These are phyloP conservation scores for Nakaseomyces delphensis DNA, from an alignment of 1,139 yeast species.

Conservation along the genomic window DNA sequence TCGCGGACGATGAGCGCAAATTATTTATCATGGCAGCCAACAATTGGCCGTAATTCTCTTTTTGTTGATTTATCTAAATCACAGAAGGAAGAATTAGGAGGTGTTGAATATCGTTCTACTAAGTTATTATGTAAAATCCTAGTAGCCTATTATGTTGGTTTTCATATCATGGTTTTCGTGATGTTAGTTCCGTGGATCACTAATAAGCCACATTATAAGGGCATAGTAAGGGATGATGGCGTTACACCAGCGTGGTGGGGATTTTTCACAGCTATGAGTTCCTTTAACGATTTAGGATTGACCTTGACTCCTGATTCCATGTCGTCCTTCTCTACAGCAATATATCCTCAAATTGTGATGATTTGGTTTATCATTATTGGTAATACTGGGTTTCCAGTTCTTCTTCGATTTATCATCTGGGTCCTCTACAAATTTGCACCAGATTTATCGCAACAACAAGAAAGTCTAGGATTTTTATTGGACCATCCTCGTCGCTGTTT, in stretches of 20 bases:
- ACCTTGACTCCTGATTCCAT: slow-evolving; percentile 76
- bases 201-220: slow-evolving; percentile 36
- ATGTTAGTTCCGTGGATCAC: slow-evolving; percentile 62
- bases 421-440: slow-evolving; percentile 56
- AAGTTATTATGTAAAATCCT: slow-evolving; percentile 66
- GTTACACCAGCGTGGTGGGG: slow-evolving; percentile 87
- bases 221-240: slow-evolving; percentile 44
- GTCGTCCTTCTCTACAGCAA: slow-evolving; percentile 51
- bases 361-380: slow-evolving; percentile 76
- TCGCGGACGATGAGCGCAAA: slow-evolving; percentile 41
- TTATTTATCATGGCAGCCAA: slow-evolving; percentile 86
- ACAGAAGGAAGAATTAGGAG: slow-evolving; percentile 92
- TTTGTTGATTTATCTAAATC: slow-evolving; percentile 72
- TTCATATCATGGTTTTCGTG: slow-evolving; percentile 53
- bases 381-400: slow-evolving; percentile 85
- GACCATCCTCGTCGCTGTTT: slow-evolving; percentile 98
- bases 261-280: slow-evolving; percentile 65
- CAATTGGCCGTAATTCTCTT: slow-evolving; percentile 87
- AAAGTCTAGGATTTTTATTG: slow-evolving; percentile 73
- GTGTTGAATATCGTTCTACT: slow-evolving; percentile 89
- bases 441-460: slow-evolving; percentile 56
- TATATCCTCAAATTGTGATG: slow-evolving; percentile 54
- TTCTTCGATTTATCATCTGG: slow-evolving; percentile 78
- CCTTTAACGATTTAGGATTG: slow-evolving; percentile 77
- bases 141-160: slow-evolving; percentile 61